These are phyloP conservation scores for Chytridium lagenaria DNA, from an alignment of 371 early-diverging fungal genomes.

Conservation along the genomic window DNA sequence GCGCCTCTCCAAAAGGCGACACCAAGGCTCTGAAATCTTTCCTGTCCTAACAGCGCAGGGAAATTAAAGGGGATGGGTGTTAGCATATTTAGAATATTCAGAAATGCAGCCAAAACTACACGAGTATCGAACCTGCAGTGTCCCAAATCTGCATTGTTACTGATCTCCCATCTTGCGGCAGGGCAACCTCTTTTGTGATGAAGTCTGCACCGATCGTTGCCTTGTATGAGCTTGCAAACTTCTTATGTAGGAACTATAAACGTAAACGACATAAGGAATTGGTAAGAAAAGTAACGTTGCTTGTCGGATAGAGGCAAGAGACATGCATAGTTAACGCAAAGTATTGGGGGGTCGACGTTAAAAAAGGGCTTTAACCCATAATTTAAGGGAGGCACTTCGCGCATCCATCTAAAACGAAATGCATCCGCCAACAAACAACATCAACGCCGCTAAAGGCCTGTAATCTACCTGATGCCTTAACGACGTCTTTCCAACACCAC, in stretches of 20 bases:
- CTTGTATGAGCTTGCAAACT: conserved; percentile 63
- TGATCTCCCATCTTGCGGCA: conserved; percentile 26
- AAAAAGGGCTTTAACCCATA: no score
- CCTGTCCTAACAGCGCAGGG: conserved; percentile 43
- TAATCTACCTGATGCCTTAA: conserved; percentile 68
- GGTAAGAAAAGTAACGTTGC: no score
- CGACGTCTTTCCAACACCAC: conserved; percentile 85
- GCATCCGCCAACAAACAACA: no score
- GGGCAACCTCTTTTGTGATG: conserved; percentile 55
- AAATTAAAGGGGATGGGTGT: background rate
- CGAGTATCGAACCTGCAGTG: conserved; percentile 44
- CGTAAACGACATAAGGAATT: no score
- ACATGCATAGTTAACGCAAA: conserved; percentile 2
- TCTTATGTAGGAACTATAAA: conserved; percentile 55
- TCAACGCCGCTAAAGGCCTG: no score
- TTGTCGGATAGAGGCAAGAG: no score
- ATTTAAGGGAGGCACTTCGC: no score
- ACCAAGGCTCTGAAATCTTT: conserved; percentile 61
- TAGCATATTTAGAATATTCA: no score
- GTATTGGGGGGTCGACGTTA: conserved; percentile 14
- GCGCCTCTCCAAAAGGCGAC: conserved; percentile 63
- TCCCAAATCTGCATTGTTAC: conserved; percentile 56
- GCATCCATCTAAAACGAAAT: no score
- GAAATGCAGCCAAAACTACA: background rate
- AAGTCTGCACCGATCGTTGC: conserved; percentile 72